phyloP scores from a whole-genome alignment of 2,329 filamentous ascomycete species.

The Calonectria leucothoes region DNA sequence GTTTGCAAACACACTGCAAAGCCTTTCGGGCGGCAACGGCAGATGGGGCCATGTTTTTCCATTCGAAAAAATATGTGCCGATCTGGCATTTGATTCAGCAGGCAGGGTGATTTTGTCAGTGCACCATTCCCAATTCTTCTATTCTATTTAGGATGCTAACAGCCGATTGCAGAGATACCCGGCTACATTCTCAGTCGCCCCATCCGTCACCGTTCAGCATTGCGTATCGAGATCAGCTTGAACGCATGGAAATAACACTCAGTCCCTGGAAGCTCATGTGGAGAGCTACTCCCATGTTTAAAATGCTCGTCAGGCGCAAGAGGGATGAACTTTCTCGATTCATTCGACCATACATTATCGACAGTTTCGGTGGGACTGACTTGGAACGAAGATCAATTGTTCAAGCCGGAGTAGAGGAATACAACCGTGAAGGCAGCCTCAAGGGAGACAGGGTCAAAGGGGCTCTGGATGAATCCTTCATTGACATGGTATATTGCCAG shows the following conservation, averaged over 20 bases:
- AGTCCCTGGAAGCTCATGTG: background rate
- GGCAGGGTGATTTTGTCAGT: background rate
- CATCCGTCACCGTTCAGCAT: background rate
- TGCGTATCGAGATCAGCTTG: background rate
- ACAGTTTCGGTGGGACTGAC: background rate
- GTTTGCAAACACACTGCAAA: background rate
- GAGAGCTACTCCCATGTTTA: background rate
- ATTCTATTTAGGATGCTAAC: background rate
- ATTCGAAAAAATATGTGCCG: background rate
- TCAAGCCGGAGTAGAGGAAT: background rate
- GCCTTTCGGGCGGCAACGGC: background rate
- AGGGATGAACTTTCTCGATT: background rate
- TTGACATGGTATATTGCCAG: background rate
- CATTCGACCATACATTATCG: background rate
- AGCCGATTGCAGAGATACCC: background rate
- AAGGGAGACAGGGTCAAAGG: background rate
- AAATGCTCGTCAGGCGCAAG: background rate
- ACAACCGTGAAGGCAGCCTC: background rate
- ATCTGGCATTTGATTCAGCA: background rate
- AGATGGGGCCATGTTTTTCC: background rate
- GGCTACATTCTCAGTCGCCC: background rate
- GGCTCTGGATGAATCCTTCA: background rate
- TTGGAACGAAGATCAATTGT: background rate
- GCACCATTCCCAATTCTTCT: background rate
- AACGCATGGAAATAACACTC: background rate